Base-by-base conservation (phyloP, 2,329 filamentous ascomycete species). In the Aureobasidium mangrovei region DNA sequence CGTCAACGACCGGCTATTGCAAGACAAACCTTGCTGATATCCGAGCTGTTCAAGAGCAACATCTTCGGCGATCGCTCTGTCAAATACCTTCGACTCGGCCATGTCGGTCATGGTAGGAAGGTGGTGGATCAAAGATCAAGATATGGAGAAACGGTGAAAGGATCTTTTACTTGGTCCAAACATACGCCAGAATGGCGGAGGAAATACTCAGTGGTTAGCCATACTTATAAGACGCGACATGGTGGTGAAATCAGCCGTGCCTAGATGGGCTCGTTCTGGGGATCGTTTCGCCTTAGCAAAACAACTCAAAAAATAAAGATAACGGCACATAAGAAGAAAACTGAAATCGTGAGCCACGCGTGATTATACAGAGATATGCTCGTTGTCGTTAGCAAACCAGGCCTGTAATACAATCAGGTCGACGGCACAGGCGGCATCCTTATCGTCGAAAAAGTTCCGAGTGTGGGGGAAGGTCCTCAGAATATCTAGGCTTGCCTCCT, bases 21-120 rank as follows among this genome's bases (percentile, higher is more conserved):
- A 40, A 9, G 26, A 26, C 57, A 28, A 56, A 67, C 68, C 68
- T 57, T 70, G 70, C 9, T 69, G 63, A 53, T 73, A 74, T 0
- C 71, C 71, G 36, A 73, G 55, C 54, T 70, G 62, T 45, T 69
- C 69, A 1, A 74, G 64, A 24, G 67, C 67, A 24, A 64, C 64
- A 64, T 73, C 70, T 56, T 72, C 71, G 10, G 55, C 56, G 46
- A 51, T 53, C 41, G 57, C 29, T 28, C 36, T 27, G 36, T 53
- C 48, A 12, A 56, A 56, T 3, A 49, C 45, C 12, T 56, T 53
- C 9, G 43, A 24, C 31, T 36, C 48, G 27, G 41, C 31, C 35
- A 43, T 38, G 35, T 56, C 31, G 9, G 48, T 32, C 54, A 47
- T 53, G 2, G 3, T 36, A 12, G n/a, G n/a, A 33, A 12, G 5